Evolutionary conservation across 768 basidiomycete genomes (phyloP).

Genomic region (Lentinus tigrinus): DNA sequence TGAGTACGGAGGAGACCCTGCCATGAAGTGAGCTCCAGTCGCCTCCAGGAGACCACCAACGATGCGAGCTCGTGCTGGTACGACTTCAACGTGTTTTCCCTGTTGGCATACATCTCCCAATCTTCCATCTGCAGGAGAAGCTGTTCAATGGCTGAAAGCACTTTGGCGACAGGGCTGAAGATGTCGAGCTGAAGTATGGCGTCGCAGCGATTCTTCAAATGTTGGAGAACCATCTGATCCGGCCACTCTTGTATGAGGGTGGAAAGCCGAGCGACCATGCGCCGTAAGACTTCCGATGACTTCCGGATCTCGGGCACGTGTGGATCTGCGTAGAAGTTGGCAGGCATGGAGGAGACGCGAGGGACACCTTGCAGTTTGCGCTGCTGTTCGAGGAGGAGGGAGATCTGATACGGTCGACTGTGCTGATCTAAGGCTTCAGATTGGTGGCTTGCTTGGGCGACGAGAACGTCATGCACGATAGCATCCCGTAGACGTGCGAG

Average conservation of each 20-base stretch:
- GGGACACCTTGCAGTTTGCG: constrained; percentile 29
- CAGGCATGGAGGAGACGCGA: constrained; percentile 27
- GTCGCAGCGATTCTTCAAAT: constrained; percentile 72
- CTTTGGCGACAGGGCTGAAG: constrained; percentile 73
- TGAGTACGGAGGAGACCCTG: constrained; percentile 74
- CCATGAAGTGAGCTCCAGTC: constrained; percentile 90
- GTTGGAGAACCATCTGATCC: constrained; percentile 95
- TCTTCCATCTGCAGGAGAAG: constrained; percentile 86
- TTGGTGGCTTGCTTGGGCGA: neutral
- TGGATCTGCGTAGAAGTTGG: constrained; percentile 82
- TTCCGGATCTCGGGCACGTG: constrained; percentile 72
- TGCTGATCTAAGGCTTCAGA: constrained; percentile 43
- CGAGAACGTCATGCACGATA: constrained; percentile 16
- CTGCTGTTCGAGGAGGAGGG: constrained; percentile 40
- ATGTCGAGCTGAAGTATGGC: constrained; percentile 59
- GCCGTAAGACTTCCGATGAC: constrained; percentile 48
- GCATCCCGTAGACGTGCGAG: constrained; percentile 3
- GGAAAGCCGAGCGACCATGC: constrained; percentile 53
- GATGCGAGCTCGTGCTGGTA: constrained; percentile 64
- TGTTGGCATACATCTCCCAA: constrained; percentile 96
- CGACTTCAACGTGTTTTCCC: constrained; percentile 74
- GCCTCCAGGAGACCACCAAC: constrained; percentile 87
- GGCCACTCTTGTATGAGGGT: constrained; percentile 81
- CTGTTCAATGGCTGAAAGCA: constrained; percentile 82
- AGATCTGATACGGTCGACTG: constrained; percentile 52